Base-by-base conservation (phyloP, 805 yeast species). In the Starmerella roubikii region DNA sequence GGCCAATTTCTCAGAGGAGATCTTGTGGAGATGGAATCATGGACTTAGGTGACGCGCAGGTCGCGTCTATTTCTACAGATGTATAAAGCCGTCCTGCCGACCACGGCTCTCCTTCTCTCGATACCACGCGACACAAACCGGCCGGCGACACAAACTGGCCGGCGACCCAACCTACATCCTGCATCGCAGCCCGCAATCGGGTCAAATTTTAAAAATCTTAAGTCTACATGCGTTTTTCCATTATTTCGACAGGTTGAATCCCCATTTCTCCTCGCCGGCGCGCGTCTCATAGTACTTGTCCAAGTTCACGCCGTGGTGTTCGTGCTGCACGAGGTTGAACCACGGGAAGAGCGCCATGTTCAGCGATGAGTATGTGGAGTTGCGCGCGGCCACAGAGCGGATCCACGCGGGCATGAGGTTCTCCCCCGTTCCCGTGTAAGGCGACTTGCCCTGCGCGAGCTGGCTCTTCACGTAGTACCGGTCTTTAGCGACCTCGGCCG, bases 291-390 rank as follows among this genome's bases (percentile, higher is more conserved):
- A 59, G 50, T 75, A 78, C 53, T 66, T 74, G 53, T 67, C 66
- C 43, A 78, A 64, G 53, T 76, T 78, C 42, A 80, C 74, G 20
- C 88, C 91, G 59, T 82, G 94, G 63, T 74, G 76, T 50, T 81
- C 84, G 59, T 82, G 94, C 56, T 74, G 62, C 34, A 75, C 84
- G 46, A 79, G 64, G 62, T 83, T 83, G 66, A 83, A 81, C 83
- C 84, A 76, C 19, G 93, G 93, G 52, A 82, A 58, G 44, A 79
- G 54, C 40, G 74, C 70, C 50, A 76, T 55, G 39, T 67, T 62
- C 41, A 72, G 58, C 53, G 72, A 74, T 7, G 93, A 73, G 54
- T 74, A 74, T 49, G 76, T 78, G 19, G 91, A 77, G 66, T 79
- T 78, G 63, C 84, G 71, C 52, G 79, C 73, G 43, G 93, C 74